These are phyloP conservation scores for Ilex asprella DNA, from an alignment of 257 asterid species.

Conservation along the genomic window DNA sequence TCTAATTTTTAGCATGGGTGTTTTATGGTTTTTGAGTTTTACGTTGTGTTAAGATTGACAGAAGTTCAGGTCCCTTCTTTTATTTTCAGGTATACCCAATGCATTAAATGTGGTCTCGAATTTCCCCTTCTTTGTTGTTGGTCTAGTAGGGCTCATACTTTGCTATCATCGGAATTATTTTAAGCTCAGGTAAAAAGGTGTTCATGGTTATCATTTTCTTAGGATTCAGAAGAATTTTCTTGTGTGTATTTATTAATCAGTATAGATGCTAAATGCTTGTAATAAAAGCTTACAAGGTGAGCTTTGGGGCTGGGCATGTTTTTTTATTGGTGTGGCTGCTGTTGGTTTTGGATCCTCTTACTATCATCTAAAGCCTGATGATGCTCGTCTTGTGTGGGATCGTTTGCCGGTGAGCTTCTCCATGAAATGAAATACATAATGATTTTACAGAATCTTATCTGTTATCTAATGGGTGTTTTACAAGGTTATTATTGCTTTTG, in stretches of 20 bases:
- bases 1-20: too few species aligned
- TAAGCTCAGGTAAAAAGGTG: slow-evolving; percentile 61
- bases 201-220: slow-evolving; percentile 2
- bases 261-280: slow-evolving; percentile 6
- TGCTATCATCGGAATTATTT: slow-evolving; percentile 73
- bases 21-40: too few species aligned
- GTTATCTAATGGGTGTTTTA: background rate
- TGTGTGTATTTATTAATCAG: background rate
- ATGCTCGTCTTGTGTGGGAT: slow-evolving; percentile 90
- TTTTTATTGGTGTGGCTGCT: slow-evolving; percentile 76
- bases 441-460: background rate
- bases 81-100: slow-evolving; percentile 79
- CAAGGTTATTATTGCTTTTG: slow-evolving; percentile 10
- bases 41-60: too few species aligned
- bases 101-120: slow-evolving; percentile 82
- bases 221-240: background rate
- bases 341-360: slow-evolving; percentile 93
- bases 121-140: slow-evolving; percentile 75
- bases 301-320: slow-evolving; percentile 86
- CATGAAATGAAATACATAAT: slow-evolving; percentile 8
- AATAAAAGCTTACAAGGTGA: slow-evolving; percentile 72
- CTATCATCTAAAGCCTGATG: slow-evolving; percentile 90
- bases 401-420: slow-evolving; percentile 80
- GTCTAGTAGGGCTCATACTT: slow-evolving; percentile 75
- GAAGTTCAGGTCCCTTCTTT: background rate